Evolutionary conservation across 164 flowering plant species (phyloP).

Genomic region (Macadamia integrifolia): DNA sequence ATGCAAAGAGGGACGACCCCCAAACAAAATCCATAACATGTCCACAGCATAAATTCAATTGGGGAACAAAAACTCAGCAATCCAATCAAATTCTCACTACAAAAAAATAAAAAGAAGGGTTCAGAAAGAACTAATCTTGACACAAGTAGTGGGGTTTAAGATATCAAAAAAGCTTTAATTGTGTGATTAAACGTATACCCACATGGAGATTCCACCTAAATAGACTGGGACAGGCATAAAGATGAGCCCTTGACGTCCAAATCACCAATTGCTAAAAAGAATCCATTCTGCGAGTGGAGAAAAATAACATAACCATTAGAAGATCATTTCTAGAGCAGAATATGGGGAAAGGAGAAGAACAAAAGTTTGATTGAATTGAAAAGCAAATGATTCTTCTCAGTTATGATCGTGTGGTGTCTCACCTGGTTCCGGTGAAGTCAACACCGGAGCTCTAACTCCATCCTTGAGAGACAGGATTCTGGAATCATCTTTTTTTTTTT

Average conservation of each 20-base stretch:
- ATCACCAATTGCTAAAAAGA: conserved; percentile 4
- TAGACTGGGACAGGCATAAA: conserved; percentile 17
- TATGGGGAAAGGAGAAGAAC: conserved; percentile 1
- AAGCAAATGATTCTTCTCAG: conserved; percentile 1
- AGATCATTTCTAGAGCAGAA: conserved; percentile 9
- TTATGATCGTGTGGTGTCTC: not conserved
- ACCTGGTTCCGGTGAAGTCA: not conserved
- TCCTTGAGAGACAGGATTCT: no score
- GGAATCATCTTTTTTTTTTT: no score
- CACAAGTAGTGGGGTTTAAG: not conserved
- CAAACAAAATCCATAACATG: conserved; percentile 6
- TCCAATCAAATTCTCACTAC: not conserved
- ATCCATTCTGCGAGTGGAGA: conserved; percentile 16
- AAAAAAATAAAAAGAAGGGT: not conserved
- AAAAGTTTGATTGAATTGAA: not conserved
- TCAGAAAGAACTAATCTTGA: not conserved
- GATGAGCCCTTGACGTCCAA: conserved; percentile 7
- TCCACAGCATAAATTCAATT: conserved; percentile 12
- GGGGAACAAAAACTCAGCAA: conserved; percentile 2
- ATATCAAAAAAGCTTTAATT: not conserved
- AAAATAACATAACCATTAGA: not conserved
- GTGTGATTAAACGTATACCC: conserved; percentile 17
- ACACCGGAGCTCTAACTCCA: no score
- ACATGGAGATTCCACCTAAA: conserved; percentile 18
- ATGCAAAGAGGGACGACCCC: conserved; percentile 11